A percentile compares a stretch with the other conserved stretches of the same genome.
phyloP scores from a whole-genome alignment of 352 stramenopile species.

The Globisporangium perplexum region DNA sequence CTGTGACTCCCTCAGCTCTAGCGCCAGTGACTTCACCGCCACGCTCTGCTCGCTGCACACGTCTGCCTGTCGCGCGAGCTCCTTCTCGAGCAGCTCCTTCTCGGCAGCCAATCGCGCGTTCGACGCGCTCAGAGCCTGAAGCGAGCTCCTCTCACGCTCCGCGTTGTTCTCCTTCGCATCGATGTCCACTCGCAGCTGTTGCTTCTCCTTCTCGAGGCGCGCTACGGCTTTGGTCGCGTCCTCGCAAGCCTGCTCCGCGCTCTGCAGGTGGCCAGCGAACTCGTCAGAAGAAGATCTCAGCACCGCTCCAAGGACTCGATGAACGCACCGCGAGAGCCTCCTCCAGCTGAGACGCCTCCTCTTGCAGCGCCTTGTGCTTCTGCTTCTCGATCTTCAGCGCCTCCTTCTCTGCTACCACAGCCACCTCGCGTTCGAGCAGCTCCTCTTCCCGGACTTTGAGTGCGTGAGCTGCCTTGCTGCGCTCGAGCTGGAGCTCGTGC shows the following conservation, averaged over 20 bases:
- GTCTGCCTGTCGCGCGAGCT: constrained; percentile 17
- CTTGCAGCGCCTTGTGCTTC: constrained; percentile 5
- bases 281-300: background rate
- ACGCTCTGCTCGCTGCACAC: constrained; percentile 18
- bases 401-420: constrained; percentile 8
- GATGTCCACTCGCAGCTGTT: constrained; percentile 17
- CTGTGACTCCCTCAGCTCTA: constrained; percentile 31
- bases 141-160: constrained; percentile 5
- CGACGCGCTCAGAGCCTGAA: constrained; percentile 9
- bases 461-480: constrained; percentile 20
- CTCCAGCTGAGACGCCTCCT: constrained; percentile 13
- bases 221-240: background rate
- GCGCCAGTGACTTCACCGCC: constrained; percentile 19
- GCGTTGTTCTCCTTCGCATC: background rate
- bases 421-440: constrained; percentile 22
- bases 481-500: constrained; percentile 35
- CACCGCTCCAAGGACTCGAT: background rate
- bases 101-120: constrained; percentile 22
- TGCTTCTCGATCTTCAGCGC: constrained; percentile 5
- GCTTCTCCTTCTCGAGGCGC: constrained; percentile 17
- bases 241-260: constrained; percentile 5
- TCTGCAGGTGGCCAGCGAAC: background rate
- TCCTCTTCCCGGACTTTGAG: constrained; percentile 27
- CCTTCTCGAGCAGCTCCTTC: constrained; percentile 13
- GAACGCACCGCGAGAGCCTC: constrained; percentile 6